A percentile compares a stretch with the other conserved stretches of the same genome.
These are phyloP conservation scores for Rubus parviflorus DNA, from an alignment of 306 rosid species.

Conservation along the genomic window DNA sequence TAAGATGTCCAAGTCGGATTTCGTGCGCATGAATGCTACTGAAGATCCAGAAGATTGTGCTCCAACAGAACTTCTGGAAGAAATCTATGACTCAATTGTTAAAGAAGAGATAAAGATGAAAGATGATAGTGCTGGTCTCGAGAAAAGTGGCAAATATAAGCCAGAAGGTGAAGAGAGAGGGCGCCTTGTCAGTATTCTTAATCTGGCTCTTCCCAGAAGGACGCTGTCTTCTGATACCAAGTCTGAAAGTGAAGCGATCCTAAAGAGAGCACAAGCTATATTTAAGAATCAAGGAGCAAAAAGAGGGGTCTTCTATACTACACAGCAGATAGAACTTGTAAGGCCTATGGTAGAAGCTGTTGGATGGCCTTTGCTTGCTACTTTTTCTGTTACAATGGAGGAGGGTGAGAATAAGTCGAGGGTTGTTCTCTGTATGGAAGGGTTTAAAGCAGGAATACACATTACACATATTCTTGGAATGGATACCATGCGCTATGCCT, in stretches of 20 bases:
- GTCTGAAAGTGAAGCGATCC: constrained; percentile 88
- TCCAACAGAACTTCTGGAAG: constrained; percentile 85
- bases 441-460: constrained; percentile 96
- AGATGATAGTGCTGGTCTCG: constrained; percentile 60
- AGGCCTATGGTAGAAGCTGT: constrained; percentile 99
- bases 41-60: constrained; percentile 93
- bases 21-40: constrained; percentile 80
- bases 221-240: constrained; percentile 64
- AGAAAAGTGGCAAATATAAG: constrained; percentile 65
- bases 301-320: constrained; percentile 86
- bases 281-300: constrained; percentile 79
- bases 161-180: constrained; percentile 86
- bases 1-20: constrained; percentile 94
- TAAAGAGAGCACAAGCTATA: constrained; percentile 90
- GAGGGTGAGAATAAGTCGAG: constrained; percentile 96
- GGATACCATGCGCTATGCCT: constrained; percentile 99
- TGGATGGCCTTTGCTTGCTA: constrained; percentile 99
- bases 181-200: constrained; percentile 87
- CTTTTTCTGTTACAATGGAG: constrained; percentile 98
- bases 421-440: constrained; percentile 94
- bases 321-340: constrained; percentile 95
- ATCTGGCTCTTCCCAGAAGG: constrained; percentile 89
- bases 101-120: constrained; percentile 94
- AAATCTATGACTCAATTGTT: constrained; percentile 87
- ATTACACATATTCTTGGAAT: constrained; percentile 90